Percentiles rank a stretch among this genome's conserved stretches.
Conservation (phyloP, 2,329 filamentous ascomycete genomes). For the Hyphodiscus sp. region DNA sequence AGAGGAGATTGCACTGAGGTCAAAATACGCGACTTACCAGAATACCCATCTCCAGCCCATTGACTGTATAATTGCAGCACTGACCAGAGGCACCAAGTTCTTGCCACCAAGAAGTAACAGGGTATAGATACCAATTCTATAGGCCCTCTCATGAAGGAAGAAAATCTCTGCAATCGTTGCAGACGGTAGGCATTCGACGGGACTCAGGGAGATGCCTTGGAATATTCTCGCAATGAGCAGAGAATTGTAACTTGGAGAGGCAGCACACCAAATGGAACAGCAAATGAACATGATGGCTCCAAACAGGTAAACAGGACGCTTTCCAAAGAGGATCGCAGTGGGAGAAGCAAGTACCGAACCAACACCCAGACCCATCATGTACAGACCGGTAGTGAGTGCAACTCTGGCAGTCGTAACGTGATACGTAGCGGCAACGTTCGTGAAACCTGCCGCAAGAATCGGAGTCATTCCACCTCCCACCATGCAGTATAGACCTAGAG, state of each 20-base stretch:
- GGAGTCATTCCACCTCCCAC: slow-evolving; percentile 90
- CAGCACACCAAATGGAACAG: slow-evolving; percentile 76
- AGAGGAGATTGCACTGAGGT: slow-evolving; percentile 7
- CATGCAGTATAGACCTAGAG: slow-evolving; percentile 87
- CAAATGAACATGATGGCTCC: slow-evolving; percentile 71
- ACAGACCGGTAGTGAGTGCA: slow-evolving; percentile 81
- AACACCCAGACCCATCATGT: slow-evolving; percentile 87
- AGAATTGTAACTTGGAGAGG: slow-evolving; percentile 74
- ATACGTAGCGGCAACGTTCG: slow-evolving; percentile 64
- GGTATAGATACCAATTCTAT: slow-evolving; percentile 89
- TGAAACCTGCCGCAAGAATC: slow-evolving; percentile 83
- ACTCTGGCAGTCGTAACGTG: slow-evolving; percentile 64
- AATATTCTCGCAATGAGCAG: slow-evolving; percentile 77
- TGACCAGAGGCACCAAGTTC: slow-evolving; percentile 81
- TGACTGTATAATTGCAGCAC: slow-evolving; percentile 73
- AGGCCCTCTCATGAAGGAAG: slow-evolving; percentile 90
- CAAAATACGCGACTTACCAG: slow-evolving; percentile 49
- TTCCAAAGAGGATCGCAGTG: slow-evolving; percentile 85
- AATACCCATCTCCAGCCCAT: slow-evolving; percentile 88
- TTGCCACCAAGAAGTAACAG: slow-evolving; percentile 83
- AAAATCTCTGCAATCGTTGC: slow-evolving; percentile 96
- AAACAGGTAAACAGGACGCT: slow-evolving; percentile 80
- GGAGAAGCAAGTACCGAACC: slow-evolving; percentile 81
- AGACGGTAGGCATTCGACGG: slow-evolving; percentile 86
- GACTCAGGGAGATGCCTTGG: slow-evolving; percentile 81